Base-by-base conservation (phyloP, 176 grass and related monocot genomes). In the Oryza officinalis region DNA sequence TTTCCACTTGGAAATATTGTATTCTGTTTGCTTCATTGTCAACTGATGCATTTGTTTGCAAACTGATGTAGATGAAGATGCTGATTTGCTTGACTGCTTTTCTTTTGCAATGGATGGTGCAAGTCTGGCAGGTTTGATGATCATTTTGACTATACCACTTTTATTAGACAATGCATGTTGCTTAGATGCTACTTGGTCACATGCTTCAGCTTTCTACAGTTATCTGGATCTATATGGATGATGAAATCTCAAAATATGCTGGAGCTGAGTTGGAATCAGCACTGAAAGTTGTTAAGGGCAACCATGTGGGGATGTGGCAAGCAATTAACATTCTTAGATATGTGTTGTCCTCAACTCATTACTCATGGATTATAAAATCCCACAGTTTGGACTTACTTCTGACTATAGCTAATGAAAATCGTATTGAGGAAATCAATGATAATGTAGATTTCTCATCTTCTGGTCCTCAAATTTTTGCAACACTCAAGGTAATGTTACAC, bases 341-440 rank as follows among this genome's bases (percentile, higher is more conserved):
- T 76, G 82, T 89, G 61, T 75, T 97, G 59, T 84, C 87, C 26
- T 93, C 90, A 63, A 57, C 89, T 88, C 44, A 84, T 80, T 97
- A 93, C 70, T 74, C 88, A 80, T 97, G 88, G 90, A 85, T 85
- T 89, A 82, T 97, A 85, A 94, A 97, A 88, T 91, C 86, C 74
- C 75, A 90, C 40, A 32, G 87, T 67, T 77, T 97, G 85, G 81
- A 94, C 63, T 73, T 94, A 75, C 81, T 97, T 79, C 81, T 89
- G 63, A 87, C 10, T 92, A 44, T 94, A 75, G 73, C 84, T 85
- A 83, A 84, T 81, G 77, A 81, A 77, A 72, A 44, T 79, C 37
- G 33, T 82, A 35, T 37, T 35, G 72, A 88, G 65, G 89, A 87
- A 76, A 77, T 63, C 41, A 74, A 88, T 57, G 79, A 85, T 88